These are phyloP conservation scores for Phytophthora citricola DNA, from an alignment of 352 stramenopile species.

Conservation along the genomic window DNA sequence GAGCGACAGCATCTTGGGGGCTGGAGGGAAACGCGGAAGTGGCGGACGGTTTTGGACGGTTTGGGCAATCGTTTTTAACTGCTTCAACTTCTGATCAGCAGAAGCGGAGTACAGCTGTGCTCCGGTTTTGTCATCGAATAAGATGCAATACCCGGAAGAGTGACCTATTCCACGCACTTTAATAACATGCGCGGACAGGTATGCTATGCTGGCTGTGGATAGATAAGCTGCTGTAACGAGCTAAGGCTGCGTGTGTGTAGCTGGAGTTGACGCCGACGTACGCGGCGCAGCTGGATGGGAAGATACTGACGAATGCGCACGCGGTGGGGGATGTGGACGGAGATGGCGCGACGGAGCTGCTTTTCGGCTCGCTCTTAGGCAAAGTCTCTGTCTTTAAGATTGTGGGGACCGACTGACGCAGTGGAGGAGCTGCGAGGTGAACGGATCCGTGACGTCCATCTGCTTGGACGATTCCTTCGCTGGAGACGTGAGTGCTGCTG, in stretches of 20 bases:
- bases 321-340: conserved; percentile 71
- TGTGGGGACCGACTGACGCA: conserved; percentile 54
- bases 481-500: conserved; percentile 44
- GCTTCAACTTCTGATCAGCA: conserved; percentile 13
- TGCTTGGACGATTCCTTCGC: conserved; percentile 51
- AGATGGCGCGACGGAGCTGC: conserved; percentile 66
- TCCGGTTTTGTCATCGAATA: conserved; percentile 1
- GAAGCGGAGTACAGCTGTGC: background rate
- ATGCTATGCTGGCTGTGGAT: background rate
- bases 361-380: conserved; percentile 72
- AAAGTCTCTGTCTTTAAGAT: conserved; percentile 80
- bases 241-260: conserved; percentile 35
- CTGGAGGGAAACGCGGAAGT: conserved; percentile 22
- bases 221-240: background rate
- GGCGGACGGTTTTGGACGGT: background rate
- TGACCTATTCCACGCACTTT: background rate
- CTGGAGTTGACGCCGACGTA: conserved; percentile 75
- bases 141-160: background rate
- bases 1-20: conserved; percentile 22
- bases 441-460: conserved; percentile 79
- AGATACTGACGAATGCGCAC: conserved; percentile 75
- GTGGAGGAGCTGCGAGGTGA: conserved; percentile 63
- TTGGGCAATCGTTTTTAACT: conserved; percentile 5
- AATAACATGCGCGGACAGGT: conserved; percentile 39
- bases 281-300: conserved; percentile 62